A percentile compares a stretch with the other conserved stretches of the same genome.
Evolutionary conservation across 2,329 filamentous ascomycete genomes (phyloP).

Genomic region (Colletotrichum liriopes): DNA sequence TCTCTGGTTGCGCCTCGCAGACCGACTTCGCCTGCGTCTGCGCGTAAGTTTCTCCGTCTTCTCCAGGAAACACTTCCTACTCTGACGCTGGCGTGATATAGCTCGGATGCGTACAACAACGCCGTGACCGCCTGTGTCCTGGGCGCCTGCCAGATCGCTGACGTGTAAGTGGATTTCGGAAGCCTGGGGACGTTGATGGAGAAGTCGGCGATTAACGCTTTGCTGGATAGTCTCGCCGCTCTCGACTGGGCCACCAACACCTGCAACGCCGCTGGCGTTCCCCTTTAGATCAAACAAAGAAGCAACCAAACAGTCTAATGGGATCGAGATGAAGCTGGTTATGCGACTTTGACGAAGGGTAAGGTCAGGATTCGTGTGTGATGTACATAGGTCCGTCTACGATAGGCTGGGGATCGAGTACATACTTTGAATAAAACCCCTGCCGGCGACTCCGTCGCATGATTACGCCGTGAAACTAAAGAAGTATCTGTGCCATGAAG

Average conservation of each 20-base stretch:
- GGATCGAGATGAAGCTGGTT: not conserved
- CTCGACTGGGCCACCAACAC: conserved; percentile 27
- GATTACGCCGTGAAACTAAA: not conserved
- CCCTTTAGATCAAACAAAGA: not conserved
- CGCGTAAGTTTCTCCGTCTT: conserved; percentile 29
- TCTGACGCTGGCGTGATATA: conserved; percentile 1
- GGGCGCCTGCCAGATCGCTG: conserved; percentile 18
- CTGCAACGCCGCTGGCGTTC: conserved; percentile 32
- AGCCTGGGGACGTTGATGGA: not conserved
- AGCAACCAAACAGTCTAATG: not conserved
- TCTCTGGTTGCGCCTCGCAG: conserved; percentile 35
- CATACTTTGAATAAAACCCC: not conserved
- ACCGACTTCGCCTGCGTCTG: conserved; percentile 43
- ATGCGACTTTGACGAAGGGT: not conserved
- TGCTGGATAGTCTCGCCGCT: conserved; percentile 8
- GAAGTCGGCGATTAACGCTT: not conserved
- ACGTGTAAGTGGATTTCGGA: conserved; percentile 14
- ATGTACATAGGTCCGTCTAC: not conserved
- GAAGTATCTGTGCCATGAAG: not conserved
- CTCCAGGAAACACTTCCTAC: not conserved
- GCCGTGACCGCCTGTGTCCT: conserved; percentile 31
- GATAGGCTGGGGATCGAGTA: not conserved
- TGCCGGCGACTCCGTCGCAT: too few species aligned
- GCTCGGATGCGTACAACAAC: conserved; percentile 31
- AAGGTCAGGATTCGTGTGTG: not conserved